phyloP scores from a whole-genome alignment of 179 eudicot species.

The Silene vulgaris region DNA sequence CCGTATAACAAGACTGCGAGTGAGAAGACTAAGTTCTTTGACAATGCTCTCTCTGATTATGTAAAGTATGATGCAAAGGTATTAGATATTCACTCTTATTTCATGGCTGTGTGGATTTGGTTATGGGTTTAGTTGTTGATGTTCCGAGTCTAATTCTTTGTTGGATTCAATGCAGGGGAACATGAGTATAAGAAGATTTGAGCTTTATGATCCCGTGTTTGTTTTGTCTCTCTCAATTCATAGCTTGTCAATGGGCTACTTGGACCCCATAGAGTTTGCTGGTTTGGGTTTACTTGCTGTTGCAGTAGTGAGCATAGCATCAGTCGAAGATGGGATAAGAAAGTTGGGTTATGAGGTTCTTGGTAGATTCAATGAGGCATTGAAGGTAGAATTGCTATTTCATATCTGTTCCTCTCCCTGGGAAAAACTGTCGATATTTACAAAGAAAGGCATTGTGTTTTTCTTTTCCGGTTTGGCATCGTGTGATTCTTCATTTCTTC shows the following conservation, averaged over 20 bases:
- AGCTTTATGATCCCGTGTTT: slow-evolving; percentile 75
- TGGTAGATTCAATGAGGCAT: slow-evolving; percentile 60
- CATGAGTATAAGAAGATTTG: slow-evolving; percentile 31
- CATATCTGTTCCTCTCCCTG: slow-evolving; percentile 2
- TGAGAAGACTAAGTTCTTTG: slow-evolving; percentile 25
- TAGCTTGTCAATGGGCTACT: slow-evolving; percentile 61
- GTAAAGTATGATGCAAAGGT: slow-evolving; percentile 43
- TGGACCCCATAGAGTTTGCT: slow-evolving; percentile 83
- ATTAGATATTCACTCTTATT: slow-evolving; percentile 16
- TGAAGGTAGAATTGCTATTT: slow-evolving; percentile 51
- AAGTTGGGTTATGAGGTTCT: slow-evolving; percentile 83
- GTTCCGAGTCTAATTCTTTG: slow-evolving; percentile 10
- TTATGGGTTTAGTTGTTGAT: background rate
- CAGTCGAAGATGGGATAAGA: slow-evolving; percentile 62
- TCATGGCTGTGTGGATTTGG: background rate
- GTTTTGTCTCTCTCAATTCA: slow-evolving; percentile 73
- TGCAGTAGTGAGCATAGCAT: slow-evolving; percentile 78
- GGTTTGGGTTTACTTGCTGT: slow-evolving; percentile 86
- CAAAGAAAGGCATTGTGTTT: background rate
- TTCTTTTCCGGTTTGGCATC: background rate
- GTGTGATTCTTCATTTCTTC: background rate
- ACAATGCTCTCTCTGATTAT: slow-evolving; percentile 28
- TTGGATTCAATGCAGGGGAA: slow-evolving; percentile 37
- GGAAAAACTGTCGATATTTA: background rate
- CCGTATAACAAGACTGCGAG: slow-evolving; percentile 48